Evolutionary conservation across 768 basidiomycete genomes (phyloP).

Genomic region (Phylloporus rhodoxanthus): DNA sequence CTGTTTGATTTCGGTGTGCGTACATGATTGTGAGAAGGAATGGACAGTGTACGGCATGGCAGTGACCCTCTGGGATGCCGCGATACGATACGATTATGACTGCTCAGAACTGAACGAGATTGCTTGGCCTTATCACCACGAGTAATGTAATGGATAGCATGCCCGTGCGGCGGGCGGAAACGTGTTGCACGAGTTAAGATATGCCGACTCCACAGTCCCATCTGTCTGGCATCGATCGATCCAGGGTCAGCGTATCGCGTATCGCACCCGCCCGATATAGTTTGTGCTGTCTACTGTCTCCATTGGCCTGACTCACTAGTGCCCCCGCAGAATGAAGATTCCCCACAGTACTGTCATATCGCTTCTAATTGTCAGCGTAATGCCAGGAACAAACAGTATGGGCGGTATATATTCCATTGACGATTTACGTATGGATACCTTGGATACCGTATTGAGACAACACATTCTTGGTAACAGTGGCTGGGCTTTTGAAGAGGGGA

Average conservation of each 20-base stretch:
- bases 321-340: neutral
- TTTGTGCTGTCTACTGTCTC: neutral
- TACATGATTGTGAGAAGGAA: conserved; percentile 6
- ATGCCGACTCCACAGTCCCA: neutral
- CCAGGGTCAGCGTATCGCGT: neutral
- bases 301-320: neutral
- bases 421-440: conserved; percentile 19
- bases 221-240: neutral
- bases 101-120: neutral
- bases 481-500: conserved; percentile 85
- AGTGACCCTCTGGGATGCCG: neutral
- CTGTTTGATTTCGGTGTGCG: conserved; percentile 5
- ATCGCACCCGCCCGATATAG: neutral
- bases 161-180: neutral
- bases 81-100: conserved; percentile 12
- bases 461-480: conserved; percentile 45
- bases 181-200: neutral
- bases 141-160: conserved; percentile 3
- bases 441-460: conserved; percentile 63
- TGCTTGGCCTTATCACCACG: neutral
- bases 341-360: neutral
- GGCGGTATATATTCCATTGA: neutral
- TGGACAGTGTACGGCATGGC: neutral
- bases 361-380: neutral
- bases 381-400: neutral